Percentiles rank a stretch among this genome's conserved stretches.
Conservation (phyloP, 176 grass and related monocot genomes). For the Hordeum vulgare region MorexV3_pseudomolecules_assembly NC_058521.1:520330408-520330907, state of each 20-base stretch:
- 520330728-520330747: too few species aligned
- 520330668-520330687: neutral
- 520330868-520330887: constrained; percentile 26
- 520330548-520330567: neutral
- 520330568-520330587: neutral
- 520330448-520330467: neutral
- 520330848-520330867: neutral
- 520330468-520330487: neutral
- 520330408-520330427: neutral
- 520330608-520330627: constrained; percentile 10
- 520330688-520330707: neutral
- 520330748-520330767: neutral
- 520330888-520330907: constrained; percentile 31
- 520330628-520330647: neutral
- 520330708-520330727: neutral
- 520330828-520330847: too few species aligned
- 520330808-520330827: neutral
- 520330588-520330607: constrained; percentile 13
- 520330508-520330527: neutral
- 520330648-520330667: neutral
- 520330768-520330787: neutral
- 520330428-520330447: neutral
- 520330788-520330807: neutral
- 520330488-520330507: neutral
- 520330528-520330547: neutral